Evolutionary conservation across 306 rosid species (phyloP).

Genomic region (Rosa rugosa): DNA sequence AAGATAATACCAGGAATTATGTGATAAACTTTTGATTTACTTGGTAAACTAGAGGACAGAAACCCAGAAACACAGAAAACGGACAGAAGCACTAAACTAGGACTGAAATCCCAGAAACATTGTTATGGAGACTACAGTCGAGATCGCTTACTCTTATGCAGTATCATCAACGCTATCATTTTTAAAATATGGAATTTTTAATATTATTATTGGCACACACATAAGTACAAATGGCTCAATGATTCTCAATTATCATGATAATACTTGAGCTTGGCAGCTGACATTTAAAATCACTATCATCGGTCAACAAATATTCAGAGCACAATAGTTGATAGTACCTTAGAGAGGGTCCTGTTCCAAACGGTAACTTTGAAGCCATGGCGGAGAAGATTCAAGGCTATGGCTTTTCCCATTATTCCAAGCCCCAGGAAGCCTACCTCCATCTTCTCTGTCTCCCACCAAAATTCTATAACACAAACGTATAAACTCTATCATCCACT

Average conservation of each 20-base stretch:
- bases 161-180: too few relatives aligned
- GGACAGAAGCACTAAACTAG: too few relatives aligned
- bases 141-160: too few relatives aligned
- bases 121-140: too few relatives aligned
- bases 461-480: too few relatives aligned
- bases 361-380: constrained; percentile 76
- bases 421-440: constrained; percentile 80
- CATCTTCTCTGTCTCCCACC: constrained; percentile 15
- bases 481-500: too few relatives aligned
- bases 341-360: constrained; percentile 83
- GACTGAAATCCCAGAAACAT: too few relatives aligned
- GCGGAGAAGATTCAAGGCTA: constrained; percentile 58
- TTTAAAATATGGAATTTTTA: too few relatives aligned
- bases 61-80: background rate
- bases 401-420: constrained; percentile 94
- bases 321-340: constrained; percentile 39
- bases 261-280: background rate
- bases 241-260: background rate
- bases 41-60: background rate
- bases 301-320: background rate
- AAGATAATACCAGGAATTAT: too few relatives aligned
- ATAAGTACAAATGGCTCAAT: background rate
- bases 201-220: too few relatives aligned
- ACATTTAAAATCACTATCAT: too few relatives aligned
- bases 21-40: background rate